Evolutionary conservation across 805 yeast genomes (phyloP), one percentile per base, ranked within the genome.

Genomic region (Wickerhamiella australiensis): DNA sequence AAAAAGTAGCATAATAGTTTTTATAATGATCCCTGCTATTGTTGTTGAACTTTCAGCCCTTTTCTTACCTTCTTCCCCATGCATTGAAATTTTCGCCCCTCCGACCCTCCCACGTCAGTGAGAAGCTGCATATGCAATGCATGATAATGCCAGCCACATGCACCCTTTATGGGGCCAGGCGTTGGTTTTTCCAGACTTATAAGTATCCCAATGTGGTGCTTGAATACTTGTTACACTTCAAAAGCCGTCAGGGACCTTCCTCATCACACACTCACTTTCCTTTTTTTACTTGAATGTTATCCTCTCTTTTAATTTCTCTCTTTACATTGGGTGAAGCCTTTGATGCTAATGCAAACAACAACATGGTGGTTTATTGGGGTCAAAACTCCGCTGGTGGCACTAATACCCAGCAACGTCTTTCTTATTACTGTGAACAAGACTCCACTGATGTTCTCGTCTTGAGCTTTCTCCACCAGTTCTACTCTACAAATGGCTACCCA

Each of bases 351-450:
- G 65, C 78, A 23, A 69, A 72, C 48, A 60, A 70, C 41, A 82
- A 83, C 57, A 76, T 83, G 40, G 94, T 81, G 22, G 70, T 82
- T 8, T 85, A 85, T 65, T 85, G 95, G 95, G 95, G 95, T 47
- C 94, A 85, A 65, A 76, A 76, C 58, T 77, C 88, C 9, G 78
- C 74, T n/a, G 83, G 83, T 3, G 50, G 53, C 3, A 23, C 47
- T 3, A 38, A 25, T 21, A 59, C 69, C 13, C 79, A 76, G 56
- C 26, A 68, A 11, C 58, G 61, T 5, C 62, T 77, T 17, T 55
- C 74, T 1, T 64, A 69, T 47, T 85, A 85, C 68, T 86, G 96
- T 69, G 68, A 73, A 51, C 72, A 78, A 43, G 76, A 75, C 53
- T 71, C 77, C 40, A 80, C 80, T 23, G 95, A 86, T 53, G 59